phyloP scores from a whole-genome alignment of 768 basidiomycete species.

The Rhizopogon rudus region DNA sequence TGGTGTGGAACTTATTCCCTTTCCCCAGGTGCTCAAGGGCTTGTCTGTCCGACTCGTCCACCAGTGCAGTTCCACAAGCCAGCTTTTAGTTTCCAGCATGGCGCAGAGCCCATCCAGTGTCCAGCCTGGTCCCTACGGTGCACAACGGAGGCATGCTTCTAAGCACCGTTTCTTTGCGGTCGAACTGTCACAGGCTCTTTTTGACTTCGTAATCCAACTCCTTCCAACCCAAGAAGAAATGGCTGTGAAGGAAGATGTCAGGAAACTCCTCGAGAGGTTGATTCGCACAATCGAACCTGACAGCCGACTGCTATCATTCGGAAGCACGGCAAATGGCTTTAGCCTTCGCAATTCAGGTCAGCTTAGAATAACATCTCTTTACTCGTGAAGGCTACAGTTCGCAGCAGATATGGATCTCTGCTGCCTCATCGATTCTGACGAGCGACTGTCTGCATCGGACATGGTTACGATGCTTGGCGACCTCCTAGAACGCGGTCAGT shows the following conservation, averaged over 20 bases:
- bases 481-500: constrained; percentile 86
- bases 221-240: constrained; percentile 88
- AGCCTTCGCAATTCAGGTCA: constrained; percentile 92
- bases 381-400: constrained; percentile 7
- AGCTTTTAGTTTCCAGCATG: constrained; percentile 14
- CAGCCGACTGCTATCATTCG: constrained; percentile 87
- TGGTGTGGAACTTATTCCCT: constrained; percentile 21
- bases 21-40: constrained; percentile 1
- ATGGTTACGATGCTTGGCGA: constrained; percentile 93
- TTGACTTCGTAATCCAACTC: constrained; percentile 91
- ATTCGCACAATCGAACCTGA: constrained; percentile 93
- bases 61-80: constrained; percentile 1
- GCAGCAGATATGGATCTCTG: constrained; percentile 94
- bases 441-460: constrained; percentile 76
- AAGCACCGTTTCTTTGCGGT: constrained; percentile 61
- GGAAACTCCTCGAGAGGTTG: constrained; percentile 91
- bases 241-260: constrained; percentile 92
- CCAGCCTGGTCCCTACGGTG: constrained; percentile 22
- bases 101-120: constrained; percentile 23
- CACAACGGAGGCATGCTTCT: constrained; percentile 33
- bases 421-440: constrained; percentile 88
- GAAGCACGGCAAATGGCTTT: constrained; percentile 96
- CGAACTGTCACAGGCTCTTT: constrained; percentile 86
- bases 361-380: constrained; percentile 13
- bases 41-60: constrained; percentile 9